Evolutionary conservation across 2,329 filamentous ascomycete species (phyloP), one percentile per base, ranked within the genome.

Genomic region (Ophiocordyceps australis): DNA sequence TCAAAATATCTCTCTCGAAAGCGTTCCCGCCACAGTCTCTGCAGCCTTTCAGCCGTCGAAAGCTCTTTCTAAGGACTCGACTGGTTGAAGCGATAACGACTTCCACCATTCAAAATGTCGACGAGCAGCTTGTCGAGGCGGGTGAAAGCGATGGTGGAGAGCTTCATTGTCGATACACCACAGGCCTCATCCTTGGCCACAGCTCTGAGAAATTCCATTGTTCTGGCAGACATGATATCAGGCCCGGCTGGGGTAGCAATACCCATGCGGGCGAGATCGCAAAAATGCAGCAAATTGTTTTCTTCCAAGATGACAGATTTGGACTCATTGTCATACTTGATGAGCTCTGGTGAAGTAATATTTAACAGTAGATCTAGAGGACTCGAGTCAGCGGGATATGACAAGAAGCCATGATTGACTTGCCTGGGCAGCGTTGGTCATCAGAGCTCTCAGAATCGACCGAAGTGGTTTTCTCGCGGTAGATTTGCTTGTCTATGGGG

Each of bases 1-100:
- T 50, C 46, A 31, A 56, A 52, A 28, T 56, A 62, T 6, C 45
- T 36, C n/a, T 54, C 50, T 20, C 47, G 43, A 34, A 62, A 62
- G 5, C 59, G 46, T 7, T 40, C 35, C 24, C 49, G 40, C 61
- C 59, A 65, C 20, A 40, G 32, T n/a, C 45, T 43, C 30, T 54
- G 48, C 24, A 65, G 35, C 20, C 37, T 41, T 29, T 52, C 47
- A 9, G 50, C 57, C 19, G 50, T 38, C 6, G 41, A 34, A 13
- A 46, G 36, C 30, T 55, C 47, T 14, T 44, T 39, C 12, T 43
- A 40, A 29, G 50, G 47, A 27, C 43, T 39, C 5, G 37, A 38
- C 9, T 43, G 37, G 10, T 41, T 32, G 7, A 41, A 41, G 2
- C 28, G 28, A 9, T 40, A 39, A 7, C 39, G 36, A 22, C 44